Evolutionary conservation across 139 green algal genomes (phyloP), one percentile per base, ranked within the genome.

Genomic region (Marvania coccoides): DNA sequence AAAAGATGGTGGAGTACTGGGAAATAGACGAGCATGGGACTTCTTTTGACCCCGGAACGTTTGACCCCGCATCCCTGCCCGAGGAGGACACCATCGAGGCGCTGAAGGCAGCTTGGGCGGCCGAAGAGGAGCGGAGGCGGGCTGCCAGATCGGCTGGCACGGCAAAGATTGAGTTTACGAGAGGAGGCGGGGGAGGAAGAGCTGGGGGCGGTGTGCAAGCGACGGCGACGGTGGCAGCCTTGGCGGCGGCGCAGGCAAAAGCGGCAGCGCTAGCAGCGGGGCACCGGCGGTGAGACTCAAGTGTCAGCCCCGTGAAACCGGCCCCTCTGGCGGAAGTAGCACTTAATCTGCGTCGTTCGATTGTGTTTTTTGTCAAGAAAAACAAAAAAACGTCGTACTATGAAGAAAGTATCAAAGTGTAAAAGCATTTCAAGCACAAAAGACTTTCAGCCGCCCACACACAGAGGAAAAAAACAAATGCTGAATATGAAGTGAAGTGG

Each of bases 1-100:
- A 79, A 13, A 84, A 90, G 63, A 86, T 85, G 70, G 83, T 92
- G 33, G 73, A 81, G 54, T 65, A 82, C 55, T 79, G 73, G 23
- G 62, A 76, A 23, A 79, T 92, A 1, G 30, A 87, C 26, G 61
- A 89, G 53, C 77, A 79, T 26, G 86, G 85, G 7, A 83, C 63
- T 9, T 75, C 47, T 51, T 79, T 83, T 30, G 53, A 65, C 1
- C 61, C 56, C 3, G 81, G 88, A 5, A 61, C 67, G 48, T 81
- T 67, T 40, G 73, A 83, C 33, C 72, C 72, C 13, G 31, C 48
- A 8, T 37, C 30, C 13, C 64, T 83, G 26, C 67, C 54, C 23
- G 30, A 56, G 19, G 67, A 83, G 37, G 70, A 74, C 40, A 67
- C 39, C 31, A 13, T 74, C 2, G 67, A 74, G 1, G 67, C 45